Conservation (phyloP, 78 protist species). For the Dictyostelium capitatum region DNA sequence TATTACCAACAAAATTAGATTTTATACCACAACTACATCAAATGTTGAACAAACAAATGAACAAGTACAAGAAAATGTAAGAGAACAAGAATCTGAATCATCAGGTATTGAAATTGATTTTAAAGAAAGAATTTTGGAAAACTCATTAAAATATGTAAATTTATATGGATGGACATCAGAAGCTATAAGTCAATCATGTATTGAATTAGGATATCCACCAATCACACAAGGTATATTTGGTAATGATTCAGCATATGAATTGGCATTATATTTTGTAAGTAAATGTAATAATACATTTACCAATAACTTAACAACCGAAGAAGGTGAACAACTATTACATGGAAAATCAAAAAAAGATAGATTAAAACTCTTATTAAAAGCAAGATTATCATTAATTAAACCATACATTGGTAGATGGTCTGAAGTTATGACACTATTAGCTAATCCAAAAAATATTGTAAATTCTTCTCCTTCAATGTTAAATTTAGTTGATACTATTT, state of each 20-base stretch:
- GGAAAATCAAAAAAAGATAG: constrained; percentile 39
- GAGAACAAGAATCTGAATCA: not conserved
- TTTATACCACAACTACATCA: not conserved
- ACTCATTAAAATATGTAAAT: constrained; percentile 37
- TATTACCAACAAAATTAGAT: not conserved
- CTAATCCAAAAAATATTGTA: constrained; percentile 48
- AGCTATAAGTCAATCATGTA: constrained; percentile 52
- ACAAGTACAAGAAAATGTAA: not conserved
- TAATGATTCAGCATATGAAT: constrained; percentile 58
- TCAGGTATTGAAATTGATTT: not conserved
- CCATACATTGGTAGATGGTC: constrained; percentile 60
- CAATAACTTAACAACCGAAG: not conserved
- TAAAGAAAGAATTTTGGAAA: constrained; percentile 28
- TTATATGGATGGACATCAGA: constrained; percentile 67
- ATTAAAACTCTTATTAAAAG: constrained; percentile 16
- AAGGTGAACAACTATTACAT: not conserved
- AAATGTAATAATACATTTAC: constrained; percentile 33
- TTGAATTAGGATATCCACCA: constrained; percentile 52
- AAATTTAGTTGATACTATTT: constrained; percentile 42
- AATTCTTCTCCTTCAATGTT: constrained; percentile 46
- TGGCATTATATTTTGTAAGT: constrained; percentile 45
- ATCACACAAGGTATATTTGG: constrained; percentile 39
- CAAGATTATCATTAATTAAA: constrained; percentile 45
- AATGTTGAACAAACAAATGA: not conserved
- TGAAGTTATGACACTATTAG: constrained; percentile 69